Evolutionary conservation across 2,329 filamentous ascomycete genomes (phyloP), one percentile per base, ranked within the genome.

Genomic region (Alternaria sp.): DNA sequence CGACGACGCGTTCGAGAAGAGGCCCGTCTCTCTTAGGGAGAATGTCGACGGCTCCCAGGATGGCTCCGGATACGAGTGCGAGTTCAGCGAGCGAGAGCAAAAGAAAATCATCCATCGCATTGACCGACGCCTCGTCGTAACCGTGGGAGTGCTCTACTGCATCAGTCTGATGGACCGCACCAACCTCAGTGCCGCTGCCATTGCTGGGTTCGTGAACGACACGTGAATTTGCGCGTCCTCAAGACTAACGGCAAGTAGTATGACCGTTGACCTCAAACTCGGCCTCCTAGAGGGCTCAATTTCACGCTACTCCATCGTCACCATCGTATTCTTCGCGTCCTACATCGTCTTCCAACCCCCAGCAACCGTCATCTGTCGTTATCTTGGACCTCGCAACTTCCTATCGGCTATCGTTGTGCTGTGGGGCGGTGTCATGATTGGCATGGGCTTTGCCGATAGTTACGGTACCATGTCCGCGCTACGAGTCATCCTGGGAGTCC

Each of bases 151-250:
- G 67, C 86, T 93, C 81, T 94, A 94, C 79, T 92, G 90, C 75
- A 84, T 92, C 71, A 90, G 87, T 67, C 81, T 95, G 63, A 92
- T 95, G 88, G 92, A 96, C 75, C 85, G 92, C 30, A 93, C 90
- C 2, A 95, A 95, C 78, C 81, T 94, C 75, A 87, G 87, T n/a
- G 84, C 87, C 21, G 92, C 91, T 44, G 87, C 87, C 49, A 90
- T 95, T 75, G 92, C 92, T 20, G 92, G 86, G 84, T 86, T 73
- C 59, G 75, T 69, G 14, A 18, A 43, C 6, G 15, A 20, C 20
- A 14, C 5, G 26, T 11, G 23, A 55, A 64, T 4, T 12, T 46
- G 14, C 11, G 6, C 28, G 3, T 11, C 8, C 14, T 30, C 25
- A 5, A 18, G 63, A 21, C 73, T 84, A 57, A 78, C 43, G n/a